A percentile compares a stretch with the other conserved stretches of the same genome.
Conservation (phyloP, 73 alveolate species). For the Uronychia binucleata region DNA sequence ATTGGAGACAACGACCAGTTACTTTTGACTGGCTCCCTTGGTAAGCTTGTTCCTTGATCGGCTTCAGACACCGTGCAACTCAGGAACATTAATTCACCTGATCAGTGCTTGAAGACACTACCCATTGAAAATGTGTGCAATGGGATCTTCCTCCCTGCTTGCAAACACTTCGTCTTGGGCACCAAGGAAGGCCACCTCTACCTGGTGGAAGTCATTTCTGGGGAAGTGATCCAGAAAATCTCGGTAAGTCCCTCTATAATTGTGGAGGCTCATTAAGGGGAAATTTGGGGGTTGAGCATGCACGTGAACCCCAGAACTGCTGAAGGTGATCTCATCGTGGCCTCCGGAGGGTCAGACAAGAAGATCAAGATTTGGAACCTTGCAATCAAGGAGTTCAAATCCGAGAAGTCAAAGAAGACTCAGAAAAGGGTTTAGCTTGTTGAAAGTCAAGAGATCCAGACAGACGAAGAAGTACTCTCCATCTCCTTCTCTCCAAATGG, state of each 20-base stretch:
- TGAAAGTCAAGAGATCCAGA: conserved; percentile 47
- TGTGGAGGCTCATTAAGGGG: conserved; percentile 62
- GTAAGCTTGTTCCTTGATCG: no score
- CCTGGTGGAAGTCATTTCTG: conserved; percentile 38
- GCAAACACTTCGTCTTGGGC: conserved; percentile 72
- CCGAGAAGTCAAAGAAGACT: conserved; percentile 6
- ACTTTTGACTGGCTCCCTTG: conserved; percentile 55
- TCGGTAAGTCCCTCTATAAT: no score
- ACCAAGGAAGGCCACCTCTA: conserved; percentile 72
- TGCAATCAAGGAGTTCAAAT: conserved; percentile 22
- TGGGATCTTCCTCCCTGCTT: conserved; percentile 68
- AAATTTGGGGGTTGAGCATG: conserved; percentile 77
- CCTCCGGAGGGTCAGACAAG: conserved; percentile 74
- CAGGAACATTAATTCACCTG: conserved; percentile 55
- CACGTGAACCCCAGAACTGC: conserved; percentile 59
- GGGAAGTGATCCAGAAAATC: conserved; percentile 36
- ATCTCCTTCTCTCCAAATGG: conserved; percentile 78
- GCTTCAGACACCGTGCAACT: no score
- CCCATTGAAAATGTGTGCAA: conserved; percentile 53
- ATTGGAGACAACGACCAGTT: conserved; percentile 51
- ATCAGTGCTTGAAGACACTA: conserved; percentile 27
- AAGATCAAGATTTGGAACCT: conserved; percentile 76
- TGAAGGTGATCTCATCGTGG: conserved; percentile 64
- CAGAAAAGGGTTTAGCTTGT: conserved; percentile 23
- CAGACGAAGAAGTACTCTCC: conserved; percentile 69